Evolutionary conservation across 2,329 filamentous ascomycete genomes (phyloP).

Genomic region (Aspergillus intermedius): DNA sequence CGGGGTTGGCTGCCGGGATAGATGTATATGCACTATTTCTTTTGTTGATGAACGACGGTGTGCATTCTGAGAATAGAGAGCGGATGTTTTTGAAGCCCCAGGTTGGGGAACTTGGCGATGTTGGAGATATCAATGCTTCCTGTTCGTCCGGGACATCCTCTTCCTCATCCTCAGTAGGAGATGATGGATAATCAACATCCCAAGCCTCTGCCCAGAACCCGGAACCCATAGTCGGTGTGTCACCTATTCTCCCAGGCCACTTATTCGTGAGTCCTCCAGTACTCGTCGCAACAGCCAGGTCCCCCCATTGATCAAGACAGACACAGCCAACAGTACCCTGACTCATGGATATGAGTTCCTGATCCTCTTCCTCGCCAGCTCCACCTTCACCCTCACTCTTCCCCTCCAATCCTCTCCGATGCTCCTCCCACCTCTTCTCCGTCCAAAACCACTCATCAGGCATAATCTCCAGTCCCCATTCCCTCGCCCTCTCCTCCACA

Average conservation of each 20-base stretch:
- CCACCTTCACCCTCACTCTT: slow-evolving; percentile 9
- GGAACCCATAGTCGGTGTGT: slow-evolving; percentile 75
- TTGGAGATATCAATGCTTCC: too few species aligned
- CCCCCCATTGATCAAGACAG: slow-evolving; percentile 68
- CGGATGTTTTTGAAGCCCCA: neutral
- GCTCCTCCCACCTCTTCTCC: slow-evolving; percentile 70
- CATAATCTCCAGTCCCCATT: slow-evolving; percentile 61
- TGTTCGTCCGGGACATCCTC: too few species aligned
- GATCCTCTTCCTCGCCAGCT: neutral
- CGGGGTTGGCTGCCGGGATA: slow-evolving; percentile 4
- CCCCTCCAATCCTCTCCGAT: slow-evolving; percentile 51
- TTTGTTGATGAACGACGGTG: slow-evolving; percentile 5
- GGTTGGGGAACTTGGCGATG: too few species aligned
- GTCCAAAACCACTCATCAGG: slow-evolving; percentile 72
- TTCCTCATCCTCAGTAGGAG: neutral
- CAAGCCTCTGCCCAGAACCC: slow-evolving; percentile 90
- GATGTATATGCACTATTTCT: slow-evolving; percentile 3
- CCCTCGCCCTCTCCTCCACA: slow-evolving; percentile 61
- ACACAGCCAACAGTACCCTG: slow-evolving; percentile 83
- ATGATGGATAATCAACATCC: slow-evolving; percentile 32
- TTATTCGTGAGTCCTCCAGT: slow-evolving; percentile 85
- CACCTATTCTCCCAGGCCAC: slow-evolving; percentile 73
- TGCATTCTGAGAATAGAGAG: slow-evolving; percentile 12
- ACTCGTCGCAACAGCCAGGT: slow-evolving; percentile 60
- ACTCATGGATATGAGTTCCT: slow-evolving; percentile 44